phyloP scores from a whole-genome alignment of 2,329 filamentous ascomycete species.

The Arthrobotrys sphaeroides region DNA sequence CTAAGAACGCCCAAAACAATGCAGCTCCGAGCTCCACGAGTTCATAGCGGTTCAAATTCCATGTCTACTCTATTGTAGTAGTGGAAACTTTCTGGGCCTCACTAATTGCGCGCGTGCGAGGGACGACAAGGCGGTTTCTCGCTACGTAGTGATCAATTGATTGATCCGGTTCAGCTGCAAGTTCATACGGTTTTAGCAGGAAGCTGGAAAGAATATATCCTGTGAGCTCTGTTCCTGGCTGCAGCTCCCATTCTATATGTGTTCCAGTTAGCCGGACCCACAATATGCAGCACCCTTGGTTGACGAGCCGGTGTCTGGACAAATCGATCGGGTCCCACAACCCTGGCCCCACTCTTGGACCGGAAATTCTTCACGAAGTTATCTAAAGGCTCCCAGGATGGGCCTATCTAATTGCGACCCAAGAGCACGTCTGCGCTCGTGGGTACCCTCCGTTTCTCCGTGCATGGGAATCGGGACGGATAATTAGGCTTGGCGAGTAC shows the following conservation, averaged over 20 bases:
- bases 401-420: not conserved
- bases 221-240: not conserved
- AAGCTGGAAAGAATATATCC: not conserved
- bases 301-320: slow-evolving; percentile 13
- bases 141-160: not conserved
- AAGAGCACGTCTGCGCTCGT: not conserved
- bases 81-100: not conserved
- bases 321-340: slow-evolving; percentile 25
- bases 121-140: no score
- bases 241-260: not conserved
- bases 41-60: not conserved
- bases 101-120: no score
- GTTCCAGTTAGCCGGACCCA: slow-evolving; percentile 19
- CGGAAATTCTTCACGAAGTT: not conserved
- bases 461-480: not conserved
- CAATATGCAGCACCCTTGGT: slow-evolving; percentile 17
- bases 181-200: not conserved
- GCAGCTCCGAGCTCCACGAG: not conserved
- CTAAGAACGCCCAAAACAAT: not conserved
- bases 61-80: not conserved
- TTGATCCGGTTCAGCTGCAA: not conserved
- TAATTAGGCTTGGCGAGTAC: not conserved
- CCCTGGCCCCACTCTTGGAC: not conserved
- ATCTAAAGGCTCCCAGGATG: not conserved
- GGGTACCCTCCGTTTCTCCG: not conserved